Base-by-base conservation (phyloP, 1,284 basidiomycete species). In the Melampsora medusae region DNA sequence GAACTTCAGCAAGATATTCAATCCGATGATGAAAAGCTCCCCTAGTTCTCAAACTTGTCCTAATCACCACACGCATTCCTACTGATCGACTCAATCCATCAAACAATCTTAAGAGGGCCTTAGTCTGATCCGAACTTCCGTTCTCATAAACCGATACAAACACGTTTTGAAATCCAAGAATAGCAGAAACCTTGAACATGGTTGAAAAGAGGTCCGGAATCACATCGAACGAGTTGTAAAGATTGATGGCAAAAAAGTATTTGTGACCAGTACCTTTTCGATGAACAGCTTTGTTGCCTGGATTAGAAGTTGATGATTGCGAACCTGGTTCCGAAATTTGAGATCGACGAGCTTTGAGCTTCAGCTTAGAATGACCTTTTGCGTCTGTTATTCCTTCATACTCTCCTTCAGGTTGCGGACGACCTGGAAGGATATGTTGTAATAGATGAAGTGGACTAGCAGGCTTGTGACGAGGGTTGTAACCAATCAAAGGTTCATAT, bases 111-210 rank as follows among this genome's bases (percentile, higher is more conserved):
- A 97, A 87, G 19, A 97, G 87, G 0, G 94, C 93, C 84, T 97
- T 97, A 35, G 95, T 97, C 85, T 97, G 95, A 86, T 97, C 94
- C 66, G 89, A 89, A 28, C 93, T 96, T 2, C 94, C 95, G 84
- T 97, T 97, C 85, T 97, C 94, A 86, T 97, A 97, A 80, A 97
- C 96, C 59, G 93, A 95, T 56, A 97, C 92, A 82, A 90, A 97
- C 80, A 96, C 92, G 82, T 97, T 97, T 84, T 96, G 92, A 85
- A 92, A 97, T 1, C 94, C 95, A 42, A 97, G 86, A 78, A 97
- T 89, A 22, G 92, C 87, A 0, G 92, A 89, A 31, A 92, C 89
- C 72, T 92, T 89, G 86, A 97, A 97, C 79, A 97, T 89, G n/a
- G 93, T 94, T 50, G 92, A 89, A 83, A 97, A 97, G 48, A 97